A percentile compares a stretch with the other conserved stretches of the same genome.
Evolutionary conservation across 108 stramenopile genomes (phyloP).

Genomic region (Cylindrotheca fusiformis): DNA sequence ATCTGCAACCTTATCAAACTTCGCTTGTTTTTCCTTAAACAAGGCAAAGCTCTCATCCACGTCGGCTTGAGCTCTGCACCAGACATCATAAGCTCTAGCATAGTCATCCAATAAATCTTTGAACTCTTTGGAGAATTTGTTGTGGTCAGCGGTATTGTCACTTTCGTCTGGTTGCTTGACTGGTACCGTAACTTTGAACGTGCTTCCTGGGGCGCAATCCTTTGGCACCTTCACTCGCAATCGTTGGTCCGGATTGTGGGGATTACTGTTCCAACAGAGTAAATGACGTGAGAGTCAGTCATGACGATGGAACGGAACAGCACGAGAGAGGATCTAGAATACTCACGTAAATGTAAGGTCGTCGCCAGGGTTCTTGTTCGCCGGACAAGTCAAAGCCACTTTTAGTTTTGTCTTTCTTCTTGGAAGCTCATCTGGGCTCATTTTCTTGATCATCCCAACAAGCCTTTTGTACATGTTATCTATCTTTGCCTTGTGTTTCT

Average conservation of each 20-base stretch:
- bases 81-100: slow-evolving; percentile 65
- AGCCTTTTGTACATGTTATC: slow-evolving; percentile 37
- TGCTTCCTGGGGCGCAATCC: slow-evolving; percentile 53
- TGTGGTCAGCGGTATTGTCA: slow-evolving; percentile 48
- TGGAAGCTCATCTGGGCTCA: slow-evolving; percentile 66
- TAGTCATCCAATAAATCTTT: slow-evolving; percentile 56
- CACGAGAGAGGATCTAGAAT: neutral
- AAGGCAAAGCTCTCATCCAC: slow-evolving; percentile 45
- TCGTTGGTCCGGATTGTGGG: slow-evolving; percentile 71
- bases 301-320: neutral
- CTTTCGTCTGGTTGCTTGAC: slow-evolving; percentile 24
- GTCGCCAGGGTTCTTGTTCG: slow-evolving; percentile 68
- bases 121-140: slow-evolving; percentile 61
- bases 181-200: slow-evolving; percentile 74
- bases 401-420: slow-evolving; percentile 50
- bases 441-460: slow-evolving; percentile 52
- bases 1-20: slow-evolving; percentile 64
- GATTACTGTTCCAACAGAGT: slow-evolving; percentile 47
- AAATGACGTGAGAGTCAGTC: slow-evolving; percentile 1
- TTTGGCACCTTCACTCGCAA: slow-evolving; percentile 76
- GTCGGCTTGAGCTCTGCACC: slow-evolving; percentile 55
- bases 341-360: slow-evolving; percentile 66
- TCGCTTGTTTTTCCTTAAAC: slow-evolving; percentile 55
- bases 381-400: slow-evolving; percentile 59
- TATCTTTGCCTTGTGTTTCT: slow-evolving; percentile 25